Conservation (phyloP, 2,329 filamentous ascomycete species). For the Xylariaceae sp. region DNA sequence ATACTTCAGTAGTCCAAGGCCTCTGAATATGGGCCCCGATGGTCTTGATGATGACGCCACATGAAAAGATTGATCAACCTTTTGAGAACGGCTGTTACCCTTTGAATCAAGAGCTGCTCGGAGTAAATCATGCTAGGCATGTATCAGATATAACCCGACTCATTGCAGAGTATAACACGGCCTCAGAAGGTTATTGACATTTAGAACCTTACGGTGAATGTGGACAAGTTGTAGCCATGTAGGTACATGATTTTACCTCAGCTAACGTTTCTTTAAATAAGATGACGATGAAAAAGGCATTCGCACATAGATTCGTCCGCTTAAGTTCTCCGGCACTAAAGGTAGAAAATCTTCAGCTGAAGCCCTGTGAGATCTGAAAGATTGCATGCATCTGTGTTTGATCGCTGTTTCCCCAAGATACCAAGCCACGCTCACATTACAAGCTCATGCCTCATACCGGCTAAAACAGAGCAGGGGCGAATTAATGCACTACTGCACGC, state of each 20-base stretch:
- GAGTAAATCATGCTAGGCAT: background rate
- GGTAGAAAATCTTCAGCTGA: background rate
- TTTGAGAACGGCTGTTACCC: background rate
- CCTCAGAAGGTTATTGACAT: background rate
- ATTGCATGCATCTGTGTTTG: constrained; percentile 8
- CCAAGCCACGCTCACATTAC: background rate
- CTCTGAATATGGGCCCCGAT: too few relatives aligned
- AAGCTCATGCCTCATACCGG: constrained; percentile 14
- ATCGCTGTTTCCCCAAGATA: constrained; percentile 1
- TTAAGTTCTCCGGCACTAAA: background rate
- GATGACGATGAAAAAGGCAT: too few relatives aligned
- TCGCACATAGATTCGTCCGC: background rate
- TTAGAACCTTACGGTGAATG: background rate
- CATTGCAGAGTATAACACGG: constrained; percentile 5
- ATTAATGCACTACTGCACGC: background rate
- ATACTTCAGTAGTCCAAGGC: too few relatives aligned
- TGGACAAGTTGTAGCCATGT: background rate
- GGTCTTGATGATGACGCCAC: background rate
- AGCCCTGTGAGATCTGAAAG: background rate
- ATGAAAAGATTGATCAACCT: background rate
- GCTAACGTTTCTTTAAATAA: background rate
- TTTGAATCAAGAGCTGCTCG: background rate
- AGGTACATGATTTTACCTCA: background rate
- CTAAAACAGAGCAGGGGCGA: constrained; percentile 10
- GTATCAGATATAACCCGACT: background rate